Evolutionary conservation across 805 yeast genomes (phyloP).

Genomic region (Wickerhamiella galacta): DNA sequence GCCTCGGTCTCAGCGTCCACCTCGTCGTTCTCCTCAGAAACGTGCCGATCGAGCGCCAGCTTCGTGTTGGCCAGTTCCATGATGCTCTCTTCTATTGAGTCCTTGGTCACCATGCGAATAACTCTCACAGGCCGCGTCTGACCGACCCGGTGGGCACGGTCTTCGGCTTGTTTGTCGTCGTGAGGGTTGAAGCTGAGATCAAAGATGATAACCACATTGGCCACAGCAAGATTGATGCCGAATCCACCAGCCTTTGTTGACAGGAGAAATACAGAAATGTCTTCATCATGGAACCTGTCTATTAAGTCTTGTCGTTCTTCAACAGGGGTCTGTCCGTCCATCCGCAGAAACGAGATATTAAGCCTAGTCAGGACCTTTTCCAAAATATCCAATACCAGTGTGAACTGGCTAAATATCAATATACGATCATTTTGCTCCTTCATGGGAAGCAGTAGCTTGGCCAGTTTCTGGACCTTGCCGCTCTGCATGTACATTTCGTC

Average conservation of each 20-base stretch:
- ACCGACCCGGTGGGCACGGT: slow-evolving; percentile 95
- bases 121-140: slow-evolving; percentile 75
- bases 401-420: slow-evolving; percentile 76
- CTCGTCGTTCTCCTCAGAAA: slow-evolving; percentile 23
- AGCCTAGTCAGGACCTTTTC: slow-evolving; percentile 54
- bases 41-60: slow-evolving; percentile 56
- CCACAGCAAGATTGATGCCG: slow-evolving; percentile 92
- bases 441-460: slow-evolving; percentile 39
- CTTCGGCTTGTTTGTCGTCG: slow-evolving; percentile 97
- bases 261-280: slow-evolving; percentile 70
- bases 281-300: slow-evolving; percentile 65
- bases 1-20: slow-evolving; percentile 24
- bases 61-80: slow-evolving; percentile 75
- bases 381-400: slow-evolving; percentile 77
- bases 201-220: slow-evolving; percentile 77
- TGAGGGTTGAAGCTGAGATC: slow-evolving; percentile 96
- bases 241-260: slow-evolving; percentile 98
- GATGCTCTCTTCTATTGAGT: slow-evolving; percentile 82
- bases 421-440: slow-evolving; percentile 46
- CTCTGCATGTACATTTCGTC: slow-evolving; percentile 44
- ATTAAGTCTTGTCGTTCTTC: slow-evolving; percentile 85
- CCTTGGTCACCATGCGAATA: slow-evolving; percentile 49
- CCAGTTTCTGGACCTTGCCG: slow-evolving; percentile 54
- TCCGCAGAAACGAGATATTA: slow-evolving; percentile 55
- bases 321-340: slow-evolving; percentile 90